phyloP scores from a whole-genome alignment of 1,284 basidiomycete species.

The Lentinula novae-zelandiae region DNA sequence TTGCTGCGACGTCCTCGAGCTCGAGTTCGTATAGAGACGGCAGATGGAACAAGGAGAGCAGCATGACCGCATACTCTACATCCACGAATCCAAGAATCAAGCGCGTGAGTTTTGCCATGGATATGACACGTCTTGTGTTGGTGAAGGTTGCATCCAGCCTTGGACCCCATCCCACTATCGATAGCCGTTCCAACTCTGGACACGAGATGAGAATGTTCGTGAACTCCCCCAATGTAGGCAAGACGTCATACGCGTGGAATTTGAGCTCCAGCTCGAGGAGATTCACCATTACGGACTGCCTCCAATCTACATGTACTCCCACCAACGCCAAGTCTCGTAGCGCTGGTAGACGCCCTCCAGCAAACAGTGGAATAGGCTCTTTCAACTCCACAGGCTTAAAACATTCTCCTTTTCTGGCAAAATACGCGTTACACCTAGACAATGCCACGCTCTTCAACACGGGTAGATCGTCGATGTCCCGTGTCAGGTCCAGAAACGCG shows the following conservation, averaged over 20 bases:
- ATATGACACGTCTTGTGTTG: constrained; percentile 19
- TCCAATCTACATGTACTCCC: constrained; percentile 55
- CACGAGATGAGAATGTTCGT: constrained; percentile 34
- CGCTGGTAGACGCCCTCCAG: constrained; percentile 24
- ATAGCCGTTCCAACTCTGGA: constrained; percentile 34
- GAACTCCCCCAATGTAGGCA: constrained; percentile 45
- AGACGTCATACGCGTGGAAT: constrained; percentile 48
- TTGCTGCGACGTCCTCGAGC: constrained; percentile 42
- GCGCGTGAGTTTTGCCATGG: constrained; percentile 28
- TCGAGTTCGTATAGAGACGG: constrained; percentile 35
- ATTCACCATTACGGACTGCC: constrained; percentile 29
- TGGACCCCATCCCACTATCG: constrained; percentile 49
- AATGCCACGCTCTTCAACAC: constrained; percentile 38
- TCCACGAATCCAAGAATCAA: constrained; percentile 48
- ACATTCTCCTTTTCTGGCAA: constrained; percentile 35
- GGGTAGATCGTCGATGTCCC: constrained; percentile 27
- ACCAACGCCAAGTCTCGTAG: constrained; percentile 41
- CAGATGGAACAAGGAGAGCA: constrained; percentile 40
- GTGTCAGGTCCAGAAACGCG: constrained; percentile 40
- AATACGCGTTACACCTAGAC: constrained; percentile 52
- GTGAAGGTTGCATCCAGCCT: constrained; percentile 21
- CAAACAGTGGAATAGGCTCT: constrained; percentile 39
- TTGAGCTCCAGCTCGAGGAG: constrained; percentile 46
- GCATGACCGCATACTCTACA: constrained; percentile 33
- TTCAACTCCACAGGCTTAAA: constrained; percentile 40